Evolutionary conservation across 2,329 filamentous ascomycete genomes (phyloP), one percentile per base, ranked within the genome.

Genomic region (Curvularia sp.): DNA sequence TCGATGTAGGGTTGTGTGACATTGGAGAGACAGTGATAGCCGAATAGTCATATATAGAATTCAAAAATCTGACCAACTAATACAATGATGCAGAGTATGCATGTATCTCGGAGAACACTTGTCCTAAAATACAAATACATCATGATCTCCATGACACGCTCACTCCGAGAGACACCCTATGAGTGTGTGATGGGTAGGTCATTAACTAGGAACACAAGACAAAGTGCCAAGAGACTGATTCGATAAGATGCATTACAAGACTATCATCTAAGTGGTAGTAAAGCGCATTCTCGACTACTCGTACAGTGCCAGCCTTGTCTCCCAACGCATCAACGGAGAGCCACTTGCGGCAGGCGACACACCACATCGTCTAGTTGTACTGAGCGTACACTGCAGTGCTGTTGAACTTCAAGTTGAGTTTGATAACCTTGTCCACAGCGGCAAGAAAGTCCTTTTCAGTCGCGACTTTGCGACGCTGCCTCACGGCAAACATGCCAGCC

Each of bases 371-470:
- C 39, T 96, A 98, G 81, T 99, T 99, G 86, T 99, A 99, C 82
- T 98, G 95, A 86, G 95, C 95, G 82, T 99, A 99, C 63, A 91
- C 93, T 49, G 95, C 94, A 59, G 95, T 99, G 3, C 3, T 5
- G 32, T 36, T 36, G 15, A 36, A 36, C 32, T 36, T n/a, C 57
- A 91, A 96, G 87, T 97, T 98, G 85, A 99, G 99, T 87, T 99
- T 99, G 78, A 98, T 98, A 64, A 99, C 95, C 87, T 99, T 99
- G 84, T 99, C 95, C 61, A 99, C 95, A 2, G 95, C 94, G 57
- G 92, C 93, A 70, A 99, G 81, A 81, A 99, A 99, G 80, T 99
- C 95, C 86, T 99, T 98, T 84, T 99, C 95, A 1, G 93, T 94
- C 0, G 95, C 95, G 15, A 99, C 92, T 90, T 99, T 99, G 81